Evolutionary conservation across 352 stramenopile species (phyloP), one percentile per base, ranked within the genome.

Genomic region (Phytophthora aleatoria): DNA sequence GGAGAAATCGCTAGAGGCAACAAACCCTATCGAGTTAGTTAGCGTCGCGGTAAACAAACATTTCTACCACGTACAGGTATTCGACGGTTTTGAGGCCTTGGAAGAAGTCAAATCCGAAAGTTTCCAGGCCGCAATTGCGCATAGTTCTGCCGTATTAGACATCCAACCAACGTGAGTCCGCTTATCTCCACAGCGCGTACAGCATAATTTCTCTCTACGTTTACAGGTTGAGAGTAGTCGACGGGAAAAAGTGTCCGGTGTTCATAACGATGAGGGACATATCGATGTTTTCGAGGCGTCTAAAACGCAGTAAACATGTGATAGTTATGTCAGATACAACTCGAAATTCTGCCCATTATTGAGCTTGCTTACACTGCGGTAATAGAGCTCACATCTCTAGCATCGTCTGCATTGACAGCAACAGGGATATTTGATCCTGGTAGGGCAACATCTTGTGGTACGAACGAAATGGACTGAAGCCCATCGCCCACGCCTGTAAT

Each of bases 51-150:
- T 2, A 12, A 33, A 33, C 3, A 8, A 33, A 33, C 0, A 12
- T 9, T 13, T 12, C 20, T 20, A 20, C 20, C 16, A 69, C 68
- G 36, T 71, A 83, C 75, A 83, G 53, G 33, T 67, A 72, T 35
- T 63, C 33, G n/a, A 83, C 33, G 6, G 45, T 58, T 16, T 42
- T 43, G 4, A 73, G 48, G 2, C 53, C 57, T 49, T 73, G 54
- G 27, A 78, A 63, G 33, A 85, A 81, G 15, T 72, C 65, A 26
- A 58, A 73, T 3, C 61, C 64, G 36, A 79, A 73, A 5, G 58
- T 68, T 8, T 57, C 65, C n/a, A 85, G 45, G 16, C 64, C 75
- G 52, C 71, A 83, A 53, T 77, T 79, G 41, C 65, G 68, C 54
- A 85, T 71, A 1, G 68, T 77, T 33, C 74, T 82, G 26, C 15